Conservation (phyloP, 1,284 basidiomycete species). For the Sphagnurus paluster region DNA sequence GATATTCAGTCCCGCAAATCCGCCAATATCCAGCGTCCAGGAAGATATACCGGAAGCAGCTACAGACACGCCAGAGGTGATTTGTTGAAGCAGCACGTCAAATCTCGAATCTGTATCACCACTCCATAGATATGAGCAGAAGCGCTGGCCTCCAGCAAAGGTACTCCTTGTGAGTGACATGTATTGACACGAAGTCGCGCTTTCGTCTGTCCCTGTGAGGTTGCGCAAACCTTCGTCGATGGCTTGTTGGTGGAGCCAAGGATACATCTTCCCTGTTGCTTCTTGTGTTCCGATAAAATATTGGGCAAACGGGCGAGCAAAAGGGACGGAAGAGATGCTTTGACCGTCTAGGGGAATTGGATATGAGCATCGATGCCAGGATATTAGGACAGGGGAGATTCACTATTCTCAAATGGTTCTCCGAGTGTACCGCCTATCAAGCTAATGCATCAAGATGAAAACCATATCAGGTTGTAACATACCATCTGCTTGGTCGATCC, state of each 20-base stretch:
- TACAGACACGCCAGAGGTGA: constrained; percentile 38
- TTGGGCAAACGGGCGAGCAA: constrained; percentile 36
- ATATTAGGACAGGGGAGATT: constrained; percentile 1
- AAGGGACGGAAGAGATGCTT: constrained; percentile 33
- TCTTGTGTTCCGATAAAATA: constrained; percentile 42
- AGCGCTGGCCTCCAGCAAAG: constrained; percentile 39
- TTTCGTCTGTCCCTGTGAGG: constrained; percentile 25
- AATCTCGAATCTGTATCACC: constrained; percentile 38
- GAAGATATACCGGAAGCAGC: constrained; percentile 39
- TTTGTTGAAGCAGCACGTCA: constrained; percentile 38
- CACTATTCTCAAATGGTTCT: constrained; percentile 40
- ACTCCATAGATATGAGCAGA: constrained; percentile 43
- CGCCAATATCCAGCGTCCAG: constrained; percentile 44
- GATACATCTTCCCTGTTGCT: constrained; percentile 40
- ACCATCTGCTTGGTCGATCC: constrained; percentile 45
- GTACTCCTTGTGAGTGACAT: constrained; percentile 43
- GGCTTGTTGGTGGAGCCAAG: constrained; percentile 41
- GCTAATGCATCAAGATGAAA: not conserved
- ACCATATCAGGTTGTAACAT: not conserved
- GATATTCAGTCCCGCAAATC: constrained; percentile 37
- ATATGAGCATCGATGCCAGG: not conserved
- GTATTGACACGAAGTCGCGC: constrained; percentile 29
- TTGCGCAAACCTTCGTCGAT: constrained; percentile 33
- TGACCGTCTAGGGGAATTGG: constrained; percentile 36
- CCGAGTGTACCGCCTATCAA: constrained; percentile 36